phyloP scores from a whole-genome alignment of 345 rosid species.

The Geranium rotundifolium region DNA sequence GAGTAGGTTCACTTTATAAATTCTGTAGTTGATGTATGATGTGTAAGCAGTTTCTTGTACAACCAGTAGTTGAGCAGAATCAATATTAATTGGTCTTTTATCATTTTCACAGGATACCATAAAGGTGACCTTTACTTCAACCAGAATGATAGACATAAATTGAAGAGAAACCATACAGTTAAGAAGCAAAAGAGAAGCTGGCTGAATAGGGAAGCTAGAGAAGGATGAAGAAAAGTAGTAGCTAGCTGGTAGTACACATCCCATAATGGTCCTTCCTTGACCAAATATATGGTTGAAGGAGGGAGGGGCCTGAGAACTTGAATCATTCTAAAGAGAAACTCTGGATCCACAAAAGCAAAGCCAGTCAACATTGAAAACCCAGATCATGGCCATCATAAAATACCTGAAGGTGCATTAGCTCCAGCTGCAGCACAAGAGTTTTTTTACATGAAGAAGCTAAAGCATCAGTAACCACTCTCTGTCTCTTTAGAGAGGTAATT shows the following conservation, averaged over 20 bases:
- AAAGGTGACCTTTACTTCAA: slow-evolving; percentile 84
- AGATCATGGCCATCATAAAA: slow-evolving; percentile 49
- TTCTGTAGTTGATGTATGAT: too few species aligned
- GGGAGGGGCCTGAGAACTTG: slow-evolving; percentile 18
- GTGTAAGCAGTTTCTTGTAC: too few species aligned
- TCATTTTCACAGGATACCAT: slow-evolving; percentile 52
- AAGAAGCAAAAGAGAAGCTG: slow-evolving; percentile 24
- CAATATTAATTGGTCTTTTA: background rate
- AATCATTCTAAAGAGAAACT: slow-evolving; percentile 11
- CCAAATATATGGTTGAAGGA: slow-evolving; percentile 18
- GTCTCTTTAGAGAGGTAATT: too few species aligned
- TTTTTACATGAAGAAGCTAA: slow-evolving; percentile 61
- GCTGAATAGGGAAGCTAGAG: slow-evolving; percentile 31
- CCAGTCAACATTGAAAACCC: slow-evolving; percentile 27
- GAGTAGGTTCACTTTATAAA: too few species aligned
- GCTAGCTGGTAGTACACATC: slow-evolving; percentile 11
- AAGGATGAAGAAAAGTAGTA: slow-evolving; percentile 16
- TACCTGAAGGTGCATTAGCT: slow-evolving; percentile 48
- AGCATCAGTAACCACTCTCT: slow-evolving; percentile 18
- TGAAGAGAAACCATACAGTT: too few species aligned
- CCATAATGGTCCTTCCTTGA: slow-evolving; percentile 12
- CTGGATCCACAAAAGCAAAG: slow-evolving; percentile 22
- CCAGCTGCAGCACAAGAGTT: slow-evolving; percentile 63
- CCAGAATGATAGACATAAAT: slow-evolving; percentile 46
- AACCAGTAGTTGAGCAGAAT: background rate